Percentiles rank a stretch among this genome's conserved stretches.
Evolutionary conservation across 2,329 filamentous ascomycete species (phyloP).

Genomic region (Aspergillus uvarum): DNA sequence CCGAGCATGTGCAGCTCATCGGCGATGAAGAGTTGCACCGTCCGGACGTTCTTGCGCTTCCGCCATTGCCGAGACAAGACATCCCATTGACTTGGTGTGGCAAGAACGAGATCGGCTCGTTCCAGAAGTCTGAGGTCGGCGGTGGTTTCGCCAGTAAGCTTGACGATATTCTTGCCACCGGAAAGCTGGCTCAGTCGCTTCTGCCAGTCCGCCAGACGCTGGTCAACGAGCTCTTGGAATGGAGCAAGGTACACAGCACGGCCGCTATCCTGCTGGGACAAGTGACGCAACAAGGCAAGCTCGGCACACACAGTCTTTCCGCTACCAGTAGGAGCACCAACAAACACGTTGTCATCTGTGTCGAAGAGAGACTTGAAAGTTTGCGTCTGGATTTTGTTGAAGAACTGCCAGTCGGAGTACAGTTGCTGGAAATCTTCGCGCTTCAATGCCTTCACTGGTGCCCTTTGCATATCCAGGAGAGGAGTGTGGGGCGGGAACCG

Average conservation of each 20-base stretch:
- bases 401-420: conserved; percentile 80
- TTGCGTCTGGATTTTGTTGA: conserved; percentile 98
- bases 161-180: conserved; percentile 86
- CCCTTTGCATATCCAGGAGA: conserved; percentile 83
- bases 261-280: conserved; percentile 69
- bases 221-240: conserved; percentile 88
- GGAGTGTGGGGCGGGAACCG: conserved; percentile 95
- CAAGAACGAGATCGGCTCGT: conserved; percentile 82
- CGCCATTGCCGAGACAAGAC: conserved; percentile 95
- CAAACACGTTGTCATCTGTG: conserved; percentile 88
- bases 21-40: conserved; percentile 85
- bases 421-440: conserved; percentile 75
- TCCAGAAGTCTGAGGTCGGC: conserved; percentile 87
- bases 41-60: conserved; percentile 90
- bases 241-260: conserved; percentile 92
- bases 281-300: conserved; percentile 86
- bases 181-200: conserved; percentile 68
- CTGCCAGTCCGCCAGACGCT: conserved; percentile 79
- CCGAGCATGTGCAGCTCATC: conserved; percentile 95
- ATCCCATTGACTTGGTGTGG: conserved; percentile 94
- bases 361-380: conserved; percentile 92
- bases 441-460: conserved; percentile 87
- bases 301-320: conserved; percentile 97
- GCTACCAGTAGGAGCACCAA: conserved; percentile 89
- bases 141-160: conserved; percentile 89